Base-by-base conservation (phyloP, 1,139 yeast genomes). In the Geotrichum histeridarum region DNA sequence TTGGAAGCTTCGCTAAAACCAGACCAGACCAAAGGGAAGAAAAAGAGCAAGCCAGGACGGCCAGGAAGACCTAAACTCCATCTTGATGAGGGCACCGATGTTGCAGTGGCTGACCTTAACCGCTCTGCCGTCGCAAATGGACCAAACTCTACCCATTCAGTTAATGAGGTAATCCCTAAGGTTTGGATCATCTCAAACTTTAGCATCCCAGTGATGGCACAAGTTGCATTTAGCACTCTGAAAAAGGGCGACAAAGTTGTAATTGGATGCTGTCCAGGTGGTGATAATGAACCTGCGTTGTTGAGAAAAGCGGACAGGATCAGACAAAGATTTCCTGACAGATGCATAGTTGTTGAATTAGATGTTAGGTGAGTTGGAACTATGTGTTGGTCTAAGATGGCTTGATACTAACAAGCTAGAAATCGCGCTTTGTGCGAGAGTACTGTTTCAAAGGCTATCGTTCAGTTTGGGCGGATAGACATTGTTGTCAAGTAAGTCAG, bases 381-480 rank as follows among this genome's bases (percentile, higher is more conserved):
- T 1, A 2, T 48, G 36, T 14, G 11, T 18, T 8, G 30, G 12
- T 31, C 18, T 27, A 39, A 8, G 14, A 8, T 36, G 22, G n/a
- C 37, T 14, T 12, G 30, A 8, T 5, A n/a, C 43, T 39, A 12
- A 39, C 43, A 15, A 9, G 9, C 32, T 30, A 37, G 63, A 32
- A 61, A 62, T 50, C 54, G 57, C 35, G 66, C 65, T 9, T 58
- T 63, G n/a, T 68, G 71, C 50, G 65, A 63, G 42, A 61, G 65
- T 37, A 64, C 67, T 3, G 61, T 67, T 4, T 68, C 67, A 4
- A 59, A 57, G 22, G 55, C 64, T 1, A 42, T 64, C 37, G 38
- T 50, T 18, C 50, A 54, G 35, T 66, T 68, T 61, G 61, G 62
- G 5, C 56, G 63, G 12, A 59, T 69, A 1, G 72, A 69, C 50